Conservation (phyloP, 176 grass and related monocot genomes). For the Oropetium thomaeum region DNA sequence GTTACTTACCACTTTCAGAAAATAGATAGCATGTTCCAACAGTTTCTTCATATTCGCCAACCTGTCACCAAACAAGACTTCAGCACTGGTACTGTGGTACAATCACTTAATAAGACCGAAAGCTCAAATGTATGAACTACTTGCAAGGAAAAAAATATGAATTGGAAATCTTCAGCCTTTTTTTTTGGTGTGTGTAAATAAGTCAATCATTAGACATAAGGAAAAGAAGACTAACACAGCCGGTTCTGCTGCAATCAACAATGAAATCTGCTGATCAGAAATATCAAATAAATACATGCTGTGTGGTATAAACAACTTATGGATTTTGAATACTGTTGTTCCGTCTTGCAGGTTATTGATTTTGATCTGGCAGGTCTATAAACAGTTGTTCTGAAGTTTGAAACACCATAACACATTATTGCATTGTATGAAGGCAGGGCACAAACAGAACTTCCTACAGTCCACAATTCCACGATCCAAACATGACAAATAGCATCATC, state of each 20-base stretch:
- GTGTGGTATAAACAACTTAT: not conserved
- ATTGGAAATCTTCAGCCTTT: not conserved
- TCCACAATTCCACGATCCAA: not conserved
- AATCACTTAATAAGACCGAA: too few relatives aligned
- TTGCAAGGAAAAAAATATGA: too few relatives aligned
- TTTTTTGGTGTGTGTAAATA: not conserved
- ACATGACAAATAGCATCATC: not conserved
- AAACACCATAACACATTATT: not conserved
- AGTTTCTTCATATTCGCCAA: slow-evolving; percentile 87
- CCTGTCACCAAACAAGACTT: slow-evolving; percentile 45
- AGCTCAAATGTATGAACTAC: not conserved
- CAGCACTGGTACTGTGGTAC: not conserved
- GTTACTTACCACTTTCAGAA: slow-evolving; percentile 54
- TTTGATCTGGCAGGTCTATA: not conserved
- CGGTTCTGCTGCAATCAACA: not conserved
- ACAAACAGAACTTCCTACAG: not conserved
- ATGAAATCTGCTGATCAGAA: not conserved
- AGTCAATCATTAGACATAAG: not conserved
- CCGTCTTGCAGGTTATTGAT: not conserved
- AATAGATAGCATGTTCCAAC: slow-evolving; percentile 81
- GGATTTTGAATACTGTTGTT: not conserved
- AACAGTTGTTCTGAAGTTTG: not conserved
- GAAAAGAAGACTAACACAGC: not conserved
- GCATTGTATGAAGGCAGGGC: not conserved
- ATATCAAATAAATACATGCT: not conserved